Conservation (phyloP, 2,329 filamentous ascomycete species). For the Blastomyces emzantsi region DNA sequence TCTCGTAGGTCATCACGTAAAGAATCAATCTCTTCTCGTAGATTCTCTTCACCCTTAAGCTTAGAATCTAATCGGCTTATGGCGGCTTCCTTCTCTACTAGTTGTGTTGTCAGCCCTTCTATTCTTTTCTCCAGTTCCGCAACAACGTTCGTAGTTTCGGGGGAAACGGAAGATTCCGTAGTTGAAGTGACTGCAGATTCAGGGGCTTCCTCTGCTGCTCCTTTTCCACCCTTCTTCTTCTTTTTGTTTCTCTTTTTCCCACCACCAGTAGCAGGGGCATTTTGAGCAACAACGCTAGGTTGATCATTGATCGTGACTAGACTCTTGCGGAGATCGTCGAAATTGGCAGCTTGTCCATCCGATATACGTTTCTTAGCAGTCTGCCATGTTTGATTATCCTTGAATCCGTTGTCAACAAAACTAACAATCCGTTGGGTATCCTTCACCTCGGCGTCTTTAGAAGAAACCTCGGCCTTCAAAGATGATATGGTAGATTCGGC, state of each 20-base stretch:
- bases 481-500: constrained; percentile 43
- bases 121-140: constrained; percentile 30
- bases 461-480: constrained; percentile 36
- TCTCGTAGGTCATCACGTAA: constrained; percentile 69
- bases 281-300: constrained; percentile 11
- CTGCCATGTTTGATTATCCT: constrained; percentile 29
- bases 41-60: constrained; percentile 64
- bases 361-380: constrained; percentile 26
- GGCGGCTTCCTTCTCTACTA: constrained; percentile 55
- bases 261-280: constrained; percentile 26
- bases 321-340: constrained; percentile 29
- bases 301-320: constrained; percentile 20
- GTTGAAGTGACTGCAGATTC: constrained; percentile 27
- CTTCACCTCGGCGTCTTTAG: constrained; percentile 30
- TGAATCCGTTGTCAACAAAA: constrained; percentile 34
- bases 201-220: constrained; percentile 30
- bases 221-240: constrained; percentile 66
- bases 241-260: constrained; percentile 81
- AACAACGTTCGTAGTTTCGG: constrained; percentile 2
- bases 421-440: constrained; percentile 29
- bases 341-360: constrained; percentile 28
- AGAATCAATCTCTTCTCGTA: constrained; percentile 77
- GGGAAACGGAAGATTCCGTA: constrained; percentile 10
- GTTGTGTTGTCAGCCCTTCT: constrained; percentile 27
- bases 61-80: constrained; percentile 64